phyloP scores from a whole-genome alignment of 2,329 filamentous ascomycete genomes.

The Aspergillus phoenicis region DNA sequence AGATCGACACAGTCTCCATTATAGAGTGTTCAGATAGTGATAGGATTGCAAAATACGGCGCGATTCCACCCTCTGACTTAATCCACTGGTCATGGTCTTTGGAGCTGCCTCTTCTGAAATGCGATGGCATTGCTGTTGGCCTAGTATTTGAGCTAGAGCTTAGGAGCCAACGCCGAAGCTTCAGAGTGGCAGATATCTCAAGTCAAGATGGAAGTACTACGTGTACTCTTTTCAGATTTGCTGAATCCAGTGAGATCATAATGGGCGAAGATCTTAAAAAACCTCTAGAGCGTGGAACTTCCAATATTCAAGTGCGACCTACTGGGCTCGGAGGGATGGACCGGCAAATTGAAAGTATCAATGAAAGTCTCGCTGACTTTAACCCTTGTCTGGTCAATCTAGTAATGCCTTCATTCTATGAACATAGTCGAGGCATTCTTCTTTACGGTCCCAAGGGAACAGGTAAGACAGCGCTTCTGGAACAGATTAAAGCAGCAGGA shows the following conservation, averaged over 20 bases:
- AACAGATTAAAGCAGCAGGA: conserved; percentile 65
- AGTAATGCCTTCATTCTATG: conserved; percentile 46
- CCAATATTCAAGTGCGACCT: conserved; percentile 36
- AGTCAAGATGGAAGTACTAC: conserved; percentile 43
- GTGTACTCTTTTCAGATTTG: conserved; percentile 41
- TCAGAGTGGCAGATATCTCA: conserved; percentile 62
- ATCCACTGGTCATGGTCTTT: conserved; percentile 54
- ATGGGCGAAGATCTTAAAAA: conserved; percentile 32
- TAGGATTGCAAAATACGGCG: conserved; percentile 38
- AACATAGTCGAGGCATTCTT: conserved; percentile 62
- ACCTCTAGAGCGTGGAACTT: conserved; percentile 15
- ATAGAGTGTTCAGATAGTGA: conserved; percentile 58
- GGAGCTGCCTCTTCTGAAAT: conserved; percentile 50
- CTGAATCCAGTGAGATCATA: conserved; percentile 34
- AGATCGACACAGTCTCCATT: conserved; percentile 62
- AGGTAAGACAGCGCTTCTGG: conserved; percentile 76
- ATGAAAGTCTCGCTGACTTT: conserved; percentile 65
- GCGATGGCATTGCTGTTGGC: conserved; percentile 70
- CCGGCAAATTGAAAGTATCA: conserved; percentile 65
- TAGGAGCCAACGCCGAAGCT: conserved; percentile 61
- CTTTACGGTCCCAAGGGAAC: conserved; percentile 82
- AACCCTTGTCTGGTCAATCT: conserved; percentile 35
- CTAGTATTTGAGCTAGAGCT: conserved; percentile 68
- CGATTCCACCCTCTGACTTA: conserved; percentile 40
- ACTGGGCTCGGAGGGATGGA: conserved; percentile 69